Conservation (phyloP, 345 rosid genomes). For the Lumnitzera racemosa region DNA sequence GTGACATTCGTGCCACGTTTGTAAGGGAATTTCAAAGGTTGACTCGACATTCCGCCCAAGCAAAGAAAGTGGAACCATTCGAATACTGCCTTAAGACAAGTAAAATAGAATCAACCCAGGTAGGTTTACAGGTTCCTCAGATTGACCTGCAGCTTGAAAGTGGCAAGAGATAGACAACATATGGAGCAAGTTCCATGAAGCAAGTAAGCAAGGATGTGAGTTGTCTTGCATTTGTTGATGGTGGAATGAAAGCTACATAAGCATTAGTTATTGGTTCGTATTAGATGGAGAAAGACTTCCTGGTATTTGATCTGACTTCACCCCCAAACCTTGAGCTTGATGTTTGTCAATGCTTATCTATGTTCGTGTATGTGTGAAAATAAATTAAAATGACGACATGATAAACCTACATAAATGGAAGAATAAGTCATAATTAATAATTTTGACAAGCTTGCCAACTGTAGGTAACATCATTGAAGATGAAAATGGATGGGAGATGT, state of each 20-base stretch:
- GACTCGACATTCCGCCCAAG: slow-evolving; percentile 15
- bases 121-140: slow-evolving; percentile 16
- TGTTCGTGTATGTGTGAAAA: no score
- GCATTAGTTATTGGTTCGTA: slow-evolving; percentile 28
- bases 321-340: no score
- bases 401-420: no score
- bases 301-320: slow-evolving; percentile 26
- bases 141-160: slow-evolving; percentile 19
- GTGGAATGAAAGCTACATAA: slow-evolving; percentile 17
- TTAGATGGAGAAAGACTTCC: slow-evolving; percentile 30
- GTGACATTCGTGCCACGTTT: slow-evolving; percentile 19
- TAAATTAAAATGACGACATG: no score
- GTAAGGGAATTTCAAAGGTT: neutral
- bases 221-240: slow-evolving; percentile 30
- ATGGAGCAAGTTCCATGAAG: slow-evolving; percentile 27
- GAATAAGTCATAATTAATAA: no score
- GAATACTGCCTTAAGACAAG: slow-evolving; percentile 22
- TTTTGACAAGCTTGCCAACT: no score
- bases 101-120: slow-evolving; percentile 2
- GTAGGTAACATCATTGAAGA: no score
- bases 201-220: slow-evolving; percentile 19
- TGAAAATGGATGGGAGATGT: no score
- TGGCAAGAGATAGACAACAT: slow-evolving; percentile 24
- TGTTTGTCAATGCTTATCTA: no score
- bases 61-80: slow-evolving; percentile 17